Evolutionary conservation across 805 yeast genomes (phyloP).

Genomic region (Saturnispora zaruensis): DNA sequence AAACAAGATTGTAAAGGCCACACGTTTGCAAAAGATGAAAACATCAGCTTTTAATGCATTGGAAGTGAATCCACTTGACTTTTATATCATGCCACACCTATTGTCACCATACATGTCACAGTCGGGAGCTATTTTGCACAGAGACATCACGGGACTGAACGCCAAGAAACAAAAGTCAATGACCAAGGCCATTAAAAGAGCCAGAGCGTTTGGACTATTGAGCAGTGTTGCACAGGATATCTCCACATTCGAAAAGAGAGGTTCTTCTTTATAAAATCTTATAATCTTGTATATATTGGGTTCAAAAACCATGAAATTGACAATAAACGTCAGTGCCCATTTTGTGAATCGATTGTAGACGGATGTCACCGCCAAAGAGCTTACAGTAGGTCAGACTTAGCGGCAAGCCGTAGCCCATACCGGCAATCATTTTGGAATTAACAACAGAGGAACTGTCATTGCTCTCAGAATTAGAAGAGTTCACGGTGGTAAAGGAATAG

Average conservation of each 20-base stretch:
- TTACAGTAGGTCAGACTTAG: conserved; percentile 68
- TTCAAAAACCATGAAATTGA: conserved; percentile 1
- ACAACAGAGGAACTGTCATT: conserved; percentile 27
- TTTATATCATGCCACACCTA: conserved; percentile 63
- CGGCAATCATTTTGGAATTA: conserved; percentile 66
- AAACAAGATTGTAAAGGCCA: conserved; percentile 23
- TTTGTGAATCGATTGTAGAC: conserved; percentile 63
- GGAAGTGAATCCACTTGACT: conserved; percentile 58
- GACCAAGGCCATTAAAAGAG: conserved; percentile 70
- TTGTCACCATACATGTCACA: conserved; percentile 57
- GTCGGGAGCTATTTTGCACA: conserved; percentile 70
- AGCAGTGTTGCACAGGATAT: conserved; percentile 64
- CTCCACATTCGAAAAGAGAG: conserved; percentile 30
- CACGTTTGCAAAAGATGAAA: conserved; percentile 19
- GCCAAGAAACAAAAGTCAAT: conserved; percentile 60
- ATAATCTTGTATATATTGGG: not conserved
- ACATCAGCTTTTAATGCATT: conserved; percentile 27
- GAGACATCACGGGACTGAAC: conserved; percentile 61
- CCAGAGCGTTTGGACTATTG: conserved; percentile 72
- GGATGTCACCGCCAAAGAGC: conserved; percentile 61
- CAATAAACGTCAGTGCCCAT: conserved; percentile 71
- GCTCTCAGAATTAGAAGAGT: conserved; percentile 8
- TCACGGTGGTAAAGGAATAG: conserved; percentile 76
- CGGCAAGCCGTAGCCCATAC: conserved; percentile 95
- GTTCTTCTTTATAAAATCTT: conserved; percentile 19